Evolutionary conservation across 2,329 filamentous ascomycete species (phyloP).

Genomic region (Diaporthe sp.): DNA sequence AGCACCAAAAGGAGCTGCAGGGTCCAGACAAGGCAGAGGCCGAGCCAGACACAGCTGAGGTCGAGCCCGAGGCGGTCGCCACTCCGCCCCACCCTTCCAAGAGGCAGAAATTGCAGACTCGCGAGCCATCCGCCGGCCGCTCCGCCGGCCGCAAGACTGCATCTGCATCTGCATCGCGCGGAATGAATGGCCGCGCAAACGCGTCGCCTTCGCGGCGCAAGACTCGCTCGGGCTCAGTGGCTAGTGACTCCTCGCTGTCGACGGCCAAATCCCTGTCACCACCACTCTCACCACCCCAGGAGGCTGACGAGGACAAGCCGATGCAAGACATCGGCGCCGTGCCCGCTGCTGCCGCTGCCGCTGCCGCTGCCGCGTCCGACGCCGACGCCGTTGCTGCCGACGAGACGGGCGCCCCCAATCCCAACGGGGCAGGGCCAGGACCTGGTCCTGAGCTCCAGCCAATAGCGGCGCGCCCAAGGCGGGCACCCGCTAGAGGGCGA

Average conservation of each 20-base stretch:
- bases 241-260: slow-evolving; percentile 52
- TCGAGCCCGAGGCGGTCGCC: slow-evolving; percentile 40
- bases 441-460: slow-evolving; percentile 35
- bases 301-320: slow-evolving; percentile 40
- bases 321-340: slow-evolving; percentile 19
- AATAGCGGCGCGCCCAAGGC: slow-evolving; percentile 38
- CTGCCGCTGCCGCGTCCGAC: not conserved
- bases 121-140: slow-evolving; percentile 34
- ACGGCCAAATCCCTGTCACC: slow-evolving; percentile 49
- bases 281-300: slow-evolving; percentile 41
- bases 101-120: slow-evolving; percentile 41
- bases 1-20: slow-evolving; percentile 24
- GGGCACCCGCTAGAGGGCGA: slow-evolving; percentile 38
- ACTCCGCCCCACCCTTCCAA: slow-evolving; percentile 41
- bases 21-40: slow-evolving; percentile 26
- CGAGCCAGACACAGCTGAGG: slow-evolving; percentile 23
- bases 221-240: slow-evolving; percentile 45
- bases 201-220: slow-evolving; percentile 45
- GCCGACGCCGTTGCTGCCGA: not conserved
- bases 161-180: slow-evolving; percentile 36
- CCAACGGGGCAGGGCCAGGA: slow-evolving; percentile 27
- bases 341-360: not conserved
- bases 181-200: slow-evolving; percentile 44
- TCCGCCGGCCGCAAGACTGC: slow-evolving; percentile 35
- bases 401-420: slow-evolving; percentile 15